Percentiles rank a stretch among this genome's conserved stretches.
Evolutionary conservation across 2,329 filamentous ascomycete species (phyloP).

Genomic region (Venturia carpophila): DNA sequence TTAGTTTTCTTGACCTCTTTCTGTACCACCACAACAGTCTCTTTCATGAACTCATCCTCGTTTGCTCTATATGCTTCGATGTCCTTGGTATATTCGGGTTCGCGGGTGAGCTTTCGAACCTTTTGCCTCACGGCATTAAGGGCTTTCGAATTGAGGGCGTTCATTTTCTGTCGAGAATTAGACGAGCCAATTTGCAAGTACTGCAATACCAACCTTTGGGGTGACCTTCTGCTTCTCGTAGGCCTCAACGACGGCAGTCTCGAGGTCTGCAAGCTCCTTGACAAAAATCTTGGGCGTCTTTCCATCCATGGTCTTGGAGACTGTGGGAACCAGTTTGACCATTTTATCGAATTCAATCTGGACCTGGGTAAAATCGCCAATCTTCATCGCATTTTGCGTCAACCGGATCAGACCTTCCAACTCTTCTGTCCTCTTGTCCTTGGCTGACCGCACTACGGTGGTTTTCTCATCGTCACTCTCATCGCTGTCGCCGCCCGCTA

Average conservation of each 20-base stretch:
- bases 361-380: constrained; percentile 56
- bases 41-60: constrained; percentile 82
- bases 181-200: background rate
- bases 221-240: constrained; percentile 93
- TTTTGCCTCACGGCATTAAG: constrained; percentile 97
- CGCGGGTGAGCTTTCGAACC: constrained; percentile 98
- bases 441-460: constrained; percentile 90
- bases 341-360: constrained; percentile 52
- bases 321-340: constrained; percentile 34
- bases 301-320: constrained; percentile 52
- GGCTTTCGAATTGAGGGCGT: constrained; percentile 85
- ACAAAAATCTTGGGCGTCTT: constrained; percentile 86
- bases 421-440: constrained; percentile 94
- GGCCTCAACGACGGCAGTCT: constrained; percentile 89
- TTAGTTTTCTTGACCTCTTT: constrained; percentile 46
- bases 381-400: constrained; percentile 96
- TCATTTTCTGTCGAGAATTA: constrained; percentile 66
- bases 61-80: constrained; percentile 81
- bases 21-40: constrained; percentile 65
- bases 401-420: constrained; percentile 79
- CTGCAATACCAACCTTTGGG: constrained; percentile 46
- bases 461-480: constrained; percentile 76
- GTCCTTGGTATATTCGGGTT: constrained; percentile 62
- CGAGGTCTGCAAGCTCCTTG: constrained; percentile 84
- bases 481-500: constrained; percentile 37